A percentile compares a stretch with the other conserved stretches of the same genome.
phyloP scores from a whole-genome alignment of 164 flowering plant genomes.

The Umbilicus rupestris region DNA sequence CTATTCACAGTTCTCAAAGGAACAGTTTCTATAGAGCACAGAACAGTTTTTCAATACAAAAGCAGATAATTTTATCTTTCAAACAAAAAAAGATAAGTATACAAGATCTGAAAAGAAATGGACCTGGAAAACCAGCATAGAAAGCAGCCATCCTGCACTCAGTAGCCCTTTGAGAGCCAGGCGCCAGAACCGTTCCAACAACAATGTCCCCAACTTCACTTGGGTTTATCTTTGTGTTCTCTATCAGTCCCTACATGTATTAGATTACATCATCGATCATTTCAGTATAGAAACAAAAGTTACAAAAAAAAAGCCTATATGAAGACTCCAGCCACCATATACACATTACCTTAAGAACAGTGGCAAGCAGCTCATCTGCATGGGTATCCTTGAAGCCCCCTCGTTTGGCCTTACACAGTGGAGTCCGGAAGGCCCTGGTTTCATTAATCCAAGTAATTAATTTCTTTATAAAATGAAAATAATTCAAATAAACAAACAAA shows the following conservation, averaged over 20 bases:
- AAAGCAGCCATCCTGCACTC: conserved; percentile 75
- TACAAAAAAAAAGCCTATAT: too few species aligned
- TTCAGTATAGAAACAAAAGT: neutral
- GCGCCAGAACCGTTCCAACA: conserved; percentile 67
- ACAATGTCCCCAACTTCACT: conserved; percentile 67
- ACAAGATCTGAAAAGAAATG: neutral
- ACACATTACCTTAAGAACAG: conserved; percentile 50
- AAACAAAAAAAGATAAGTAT: neutral
- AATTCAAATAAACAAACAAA: too few species aligned
- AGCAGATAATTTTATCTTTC: neutral
- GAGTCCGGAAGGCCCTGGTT: conserved; percentile 57
- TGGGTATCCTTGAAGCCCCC: conserved; percentile 68
- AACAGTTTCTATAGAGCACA: conserved; percentile 33
- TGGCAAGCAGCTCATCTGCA: conserved; percentile 58
- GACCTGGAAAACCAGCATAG: conserved; percentile 80
- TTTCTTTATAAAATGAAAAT: neutral
- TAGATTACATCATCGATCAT: neutral
- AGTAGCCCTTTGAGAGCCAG: conserved; percentile 50
- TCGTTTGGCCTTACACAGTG: conserved; percentile 58
- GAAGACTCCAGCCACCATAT: neutral
- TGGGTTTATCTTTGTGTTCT: conserved; percentile 46
- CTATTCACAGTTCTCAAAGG: conserved; percentile 70
- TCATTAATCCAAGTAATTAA: conserved; percentile 5
- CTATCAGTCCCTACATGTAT: conserved; percentile 38
- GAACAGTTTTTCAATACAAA: neutral